These are phyloP conservation scores for Lodderomyces margitis DNA, from an alignment of 1,139 yeast species.

Conservation along the genomic window DNA sequence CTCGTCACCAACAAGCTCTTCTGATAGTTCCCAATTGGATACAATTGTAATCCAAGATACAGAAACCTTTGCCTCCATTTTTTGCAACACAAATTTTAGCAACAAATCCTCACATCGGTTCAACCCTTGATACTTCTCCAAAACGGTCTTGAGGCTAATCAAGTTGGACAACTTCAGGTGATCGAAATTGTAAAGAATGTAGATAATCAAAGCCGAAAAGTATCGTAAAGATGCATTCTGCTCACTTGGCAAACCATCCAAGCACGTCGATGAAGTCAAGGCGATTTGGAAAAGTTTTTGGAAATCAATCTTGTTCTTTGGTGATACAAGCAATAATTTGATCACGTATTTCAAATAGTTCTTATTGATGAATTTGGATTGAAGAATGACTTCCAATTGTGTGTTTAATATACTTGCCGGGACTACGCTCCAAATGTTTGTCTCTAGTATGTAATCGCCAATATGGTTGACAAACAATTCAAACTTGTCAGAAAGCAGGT, in stretches of 20 bases:
- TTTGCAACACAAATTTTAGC: slow-evolving; percentile 52
- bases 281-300: slow-evolving; percentile 64
- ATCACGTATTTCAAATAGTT: slow-evolving; percentile 42
- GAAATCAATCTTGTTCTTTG: slow-evolving; percentile 39
- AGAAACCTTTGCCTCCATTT: slow-evolving; percentile 53
- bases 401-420: slow-evolving; percentile 56
- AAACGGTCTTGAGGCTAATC: slow-evolving; percentile 10
- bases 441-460: slow-evolving; percentile 16
- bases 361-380: slow-evolving; percentile 45
- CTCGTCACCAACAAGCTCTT: slow-evolving; percentile 38
- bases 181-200: slow-evolving; percentile 47
- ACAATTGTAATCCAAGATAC: slow-evolving; percentile 60
- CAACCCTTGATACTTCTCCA: slow-evolving; percentile 55
- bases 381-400: slow-evolving; percentile 63
- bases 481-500: slow-evolving; percentile 33
- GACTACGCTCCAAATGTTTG: slow-evolving; percentile 42
- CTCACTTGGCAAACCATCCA: slow-evolving; percentile 26
- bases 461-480: slow-evolving; percentile 22
- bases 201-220: slow-evolving; percentile 43
- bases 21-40: slow-evolving; percentile 64
- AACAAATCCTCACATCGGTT: slow-evolving; percentile 59
- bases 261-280: slow-evolving; percentile 45
- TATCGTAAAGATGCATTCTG: slow-evolving; percentile 29
- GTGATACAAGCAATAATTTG: slow-evolving; percentile 32
- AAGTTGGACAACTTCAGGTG: slow-evolving; percentile 46